Percentiles rank a stretch among this genome's conserved stretches.
Evolutionary conservation across 179 eudicot genomes (phyloP).

Genomic region (Vitellaria paradoxa): DNA sequence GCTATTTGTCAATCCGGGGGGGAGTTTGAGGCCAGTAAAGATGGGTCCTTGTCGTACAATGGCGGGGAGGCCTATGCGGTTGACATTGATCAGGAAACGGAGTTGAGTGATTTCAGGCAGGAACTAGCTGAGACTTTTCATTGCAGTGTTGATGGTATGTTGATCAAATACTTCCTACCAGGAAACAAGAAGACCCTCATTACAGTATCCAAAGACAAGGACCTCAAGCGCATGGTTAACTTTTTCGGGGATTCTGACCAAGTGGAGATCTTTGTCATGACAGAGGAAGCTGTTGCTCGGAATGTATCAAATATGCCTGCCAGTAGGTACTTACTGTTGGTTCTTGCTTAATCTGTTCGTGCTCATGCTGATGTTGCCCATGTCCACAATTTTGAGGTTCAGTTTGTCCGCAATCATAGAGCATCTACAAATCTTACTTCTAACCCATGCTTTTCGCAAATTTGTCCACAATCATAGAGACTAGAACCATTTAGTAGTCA

Average conservation of each 20-base stretch:
- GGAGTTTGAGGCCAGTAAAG: conserved; percentile 45
- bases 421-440: too few species aligned
- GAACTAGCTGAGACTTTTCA: conserved; percentile 59
- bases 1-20: conserved; percentile 75
- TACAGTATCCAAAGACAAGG: conserved; percentile 65
- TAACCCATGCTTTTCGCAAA: too few species aligned
- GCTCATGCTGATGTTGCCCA: neutral
- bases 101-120: conserved; percentile 45
- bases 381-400: neutral
- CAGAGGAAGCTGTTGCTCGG: conserved; percentile 38
- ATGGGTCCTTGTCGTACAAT: conserved; percentile 49
- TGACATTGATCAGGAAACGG: conserved; percentile 50
- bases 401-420: neutral
- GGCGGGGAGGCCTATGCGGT: conserved; percentile 80
- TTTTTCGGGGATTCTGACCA: conserved; percentile 47
- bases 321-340: conserved; percentile 47
- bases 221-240: conserved; percentile 63
- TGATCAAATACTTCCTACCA: conserved; percentile 65
- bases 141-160: conserved; percentile 32
- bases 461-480: neutral
- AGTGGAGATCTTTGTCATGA: conserved; percentile 53
- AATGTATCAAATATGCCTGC: conserved; percentile 44
- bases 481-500: neutral
- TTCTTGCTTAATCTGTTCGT: neutral
- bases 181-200: conserved; percentile 64